phyloP scores from a whole-genome alignment of 495 filamentous ascomycete genomes.

The Bryoglossum gracile region DNA sequence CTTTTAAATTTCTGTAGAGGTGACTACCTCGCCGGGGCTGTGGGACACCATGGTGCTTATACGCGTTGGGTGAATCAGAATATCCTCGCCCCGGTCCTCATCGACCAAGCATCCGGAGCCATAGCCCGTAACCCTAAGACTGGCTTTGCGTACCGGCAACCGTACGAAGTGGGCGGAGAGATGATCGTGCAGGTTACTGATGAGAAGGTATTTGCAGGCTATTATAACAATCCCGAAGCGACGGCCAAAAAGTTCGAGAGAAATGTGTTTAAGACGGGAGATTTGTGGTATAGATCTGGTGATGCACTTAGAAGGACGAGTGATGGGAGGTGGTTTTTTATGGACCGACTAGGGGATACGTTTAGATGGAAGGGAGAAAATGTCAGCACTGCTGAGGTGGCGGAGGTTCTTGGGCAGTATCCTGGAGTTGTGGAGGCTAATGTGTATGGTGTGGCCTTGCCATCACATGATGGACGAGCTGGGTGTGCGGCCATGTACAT shows the following conservation, averaged over 20 bases:
- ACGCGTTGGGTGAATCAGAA: conserved; percentile 42
- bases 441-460: conserved; percentile 69
- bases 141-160: conserved; percentile 54
- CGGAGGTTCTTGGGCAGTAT: conserved; percentile 56
- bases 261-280: conserved; percentile 67
- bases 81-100: conserved; percentile 55
- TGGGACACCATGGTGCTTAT: conserved; percentile 66
- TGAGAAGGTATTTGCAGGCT: conserved; percentile 57
- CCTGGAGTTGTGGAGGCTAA: conserved; percentile 67
- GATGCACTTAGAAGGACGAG: conserved; percentile 57
- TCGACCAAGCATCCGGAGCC: conserved; percentile 59
- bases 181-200: conserved; percentile 61
- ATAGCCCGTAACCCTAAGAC: conserved; percentile 57
- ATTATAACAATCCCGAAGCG: conserved; percentile 59
- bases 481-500: conserved; percentile 53
- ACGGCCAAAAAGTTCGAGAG: conserved; percentile 61
- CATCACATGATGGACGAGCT: conserved; percentile 63
- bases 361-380: conserved; percentile 84
- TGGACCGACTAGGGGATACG: conserved; percentile 71
- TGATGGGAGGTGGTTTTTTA: conserved; percentile 73
- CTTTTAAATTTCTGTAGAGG: conserved; percentile 52
- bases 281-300: conserved; percentile 68
- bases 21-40: conserved; percentile 52
- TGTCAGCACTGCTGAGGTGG: conserved; percentile 71
- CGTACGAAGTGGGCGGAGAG: conserved; percentile 66